Evolutionary conservation across 2,329 filamentous ascomycete genomes (phyloP), one percentile per base, ranked within the genome.

Genomic region (Aspergillus viridinutans): DNA sequence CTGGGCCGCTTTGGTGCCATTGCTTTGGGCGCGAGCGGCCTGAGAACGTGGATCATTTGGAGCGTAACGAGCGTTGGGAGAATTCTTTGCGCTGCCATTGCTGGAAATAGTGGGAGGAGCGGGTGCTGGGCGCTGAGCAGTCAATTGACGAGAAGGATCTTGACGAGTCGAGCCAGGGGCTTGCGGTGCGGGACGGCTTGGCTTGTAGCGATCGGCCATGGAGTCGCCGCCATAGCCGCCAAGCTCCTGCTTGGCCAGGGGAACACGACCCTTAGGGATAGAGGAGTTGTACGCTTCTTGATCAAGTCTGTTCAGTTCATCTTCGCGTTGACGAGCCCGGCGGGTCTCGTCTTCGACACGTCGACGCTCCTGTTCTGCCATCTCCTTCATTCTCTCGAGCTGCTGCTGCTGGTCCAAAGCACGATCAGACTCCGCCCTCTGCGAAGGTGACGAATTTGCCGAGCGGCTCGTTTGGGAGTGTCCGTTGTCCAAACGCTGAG

Each of bases 201-300:
- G 92, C 72, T 96, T 96, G 75, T 92, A 97, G 60, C 91, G 85
- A 57, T 66, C 72, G 58, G 72, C 69, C 59, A 64, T 66, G n/a
- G 80, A 73, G 57, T 80, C 80, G 48, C 81, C 80, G 42, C 84
- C 81, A 60, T 85, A 89, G 32, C 87, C 87, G 56, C 90, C 90
- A 64, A 97, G 78, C 73, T 97, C 94, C 75, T 97, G 92, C 72
- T 97, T 90, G 32, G 92, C 92, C 63, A 94, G 69, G 2, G 90
- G 90, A 10, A 86, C 78, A 71, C 90, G 90, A 61, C 83, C 87
- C 79, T 96, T 89, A 32, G 92, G 93, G 58, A 97, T 78, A 25
- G 90, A 91, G 38, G 90, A 89, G 73, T 97, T 96, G 75, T 96
- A 97, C 20, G 86, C 90, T 70, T 94, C 92, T 64, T 90, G 81